These are phyloP conservation scores for Eucalyptus albens DNA, from an alignment of 345 rosid genomes.

Conservation along the genomic window DNA sequence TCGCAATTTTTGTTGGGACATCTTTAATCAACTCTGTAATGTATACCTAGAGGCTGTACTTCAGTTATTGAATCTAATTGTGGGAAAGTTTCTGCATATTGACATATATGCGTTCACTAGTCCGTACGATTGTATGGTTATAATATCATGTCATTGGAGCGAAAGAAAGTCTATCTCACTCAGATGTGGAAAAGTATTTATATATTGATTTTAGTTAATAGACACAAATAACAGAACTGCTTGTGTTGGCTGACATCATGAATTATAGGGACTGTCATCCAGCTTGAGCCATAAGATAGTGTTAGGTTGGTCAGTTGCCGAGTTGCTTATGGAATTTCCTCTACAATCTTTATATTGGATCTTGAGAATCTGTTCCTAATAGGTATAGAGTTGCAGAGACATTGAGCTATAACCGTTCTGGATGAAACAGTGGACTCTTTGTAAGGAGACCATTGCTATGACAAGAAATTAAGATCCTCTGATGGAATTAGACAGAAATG, in stretches of 20 bases:
- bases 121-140: background rate
- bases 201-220: background rate
- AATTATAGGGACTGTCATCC: background rate
- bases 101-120: background rate
- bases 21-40: background rate
- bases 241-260: background rate
- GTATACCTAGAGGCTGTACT: background rate
- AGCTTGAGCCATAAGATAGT: background rate
- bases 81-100: background rate
- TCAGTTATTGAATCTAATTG: background rate
- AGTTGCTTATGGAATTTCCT: background rate
- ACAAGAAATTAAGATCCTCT: background rate
- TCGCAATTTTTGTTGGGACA: background rate
- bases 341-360: background rate
- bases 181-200: background rate
- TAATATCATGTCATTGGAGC: background rate
- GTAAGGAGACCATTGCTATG: background rate
- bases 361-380: background rate
- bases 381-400: background rate
- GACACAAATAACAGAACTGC: background rate
- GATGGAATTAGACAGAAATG: background rate
- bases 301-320: background rate
- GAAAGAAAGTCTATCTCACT: background rate
- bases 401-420: background rate
- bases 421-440: background rate